Evolutionary conservation across 2,329 filamentous ascomycete genomes (phyloP).

Genomic region (Shiraia bambusicola): DNA sequence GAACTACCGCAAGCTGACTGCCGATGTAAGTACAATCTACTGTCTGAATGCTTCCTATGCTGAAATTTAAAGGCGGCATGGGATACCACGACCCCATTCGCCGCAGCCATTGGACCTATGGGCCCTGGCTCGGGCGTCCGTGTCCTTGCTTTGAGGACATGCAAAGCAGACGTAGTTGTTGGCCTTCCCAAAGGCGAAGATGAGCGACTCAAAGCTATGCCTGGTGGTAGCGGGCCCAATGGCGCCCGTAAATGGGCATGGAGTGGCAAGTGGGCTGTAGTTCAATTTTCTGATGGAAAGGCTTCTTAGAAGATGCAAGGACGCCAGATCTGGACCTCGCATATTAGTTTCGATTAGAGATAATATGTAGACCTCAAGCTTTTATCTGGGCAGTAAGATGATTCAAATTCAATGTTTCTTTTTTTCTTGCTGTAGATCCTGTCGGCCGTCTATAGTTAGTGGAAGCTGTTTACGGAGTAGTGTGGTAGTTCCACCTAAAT

Average conservation of each 20-base stretch:
- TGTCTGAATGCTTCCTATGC: not conserved
- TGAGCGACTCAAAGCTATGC: constrained; percentile 69
- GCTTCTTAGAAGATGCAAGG: not conserved
- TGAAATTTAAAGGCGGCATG: constrained; percentile 62
- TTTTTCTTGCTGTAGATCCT: no score
- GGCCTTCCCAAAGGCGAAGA: constrained; percentile 81
- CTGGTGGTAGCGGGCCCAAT: constrained; percentile 70
- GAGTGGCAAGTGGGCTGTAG: constrained; percentile 96
- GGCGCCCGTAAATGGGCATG: constrained; percentile 84
- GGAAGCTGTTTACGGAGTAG: no score
- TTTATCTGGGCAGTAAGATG: no score
- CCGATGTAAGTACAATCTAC: constrained; percentile 66
- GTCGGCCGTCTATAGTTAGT: no score
- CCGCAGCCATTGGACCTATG: constrained; percentile 79
- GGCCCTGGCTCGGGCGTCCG: constrained; percentile 81
- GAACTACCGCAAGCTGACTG: constrained; percentile 91
- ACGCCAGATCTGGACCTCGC: no score
- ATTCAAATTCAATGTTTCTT: no score
- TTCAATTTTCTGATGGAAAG: constrained; percentile 77
- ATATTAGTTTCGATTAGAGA: no score
- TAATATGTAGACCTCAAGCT: no score
- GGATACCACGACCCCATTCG: constrained; percentile 85
- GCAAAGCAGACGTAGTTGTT: constrained; percentile 95
- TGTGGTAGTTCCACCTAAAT: no score
- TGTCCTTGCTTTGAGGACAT: constrained; percentile 83